Evolutionary conservation across 148 eudicot genomes (phyloP), one percentile per base, ranked within the genome.

Genomic region (Nepenthes mirabilis): DNA sequence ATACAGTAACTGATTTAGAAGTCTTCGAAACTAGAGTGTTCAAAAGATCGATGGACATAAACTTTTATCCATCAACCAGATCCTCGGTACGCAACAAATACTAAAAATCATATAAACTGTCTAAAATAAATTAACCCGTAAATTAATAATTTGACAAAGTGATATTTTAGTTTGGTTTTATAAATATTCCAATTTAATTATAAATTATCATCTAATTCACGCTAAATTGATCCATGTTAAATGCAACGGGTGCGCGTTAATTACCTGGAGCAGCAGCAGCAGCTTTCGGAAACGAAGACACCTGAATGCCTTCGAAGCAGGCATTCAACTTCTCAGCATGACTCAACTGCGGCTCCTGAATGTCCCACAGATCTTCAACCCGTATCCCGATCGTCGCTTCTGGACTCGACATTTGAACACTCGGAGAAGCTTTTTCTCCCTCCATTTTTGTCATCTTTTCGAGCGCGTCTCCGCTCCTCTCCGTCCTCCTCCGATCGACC

Each of bases 271-370:
- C 75, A 50, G 80, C 61, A 57, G 83, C 23, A 23, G 65, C 36
- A 94, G 84, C 34, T 57, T 75, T 23, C 12, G 97, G 96, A 47
- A 88, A 91, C 32, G 83, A 70, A 63, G 94, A 85, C 43, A 91
- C 96, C 52, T 90, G 84, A 35, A 91, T 83, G 60, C 77, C 74
- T 68, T 91, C 97, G 67, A 91, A 91, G 61, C 97, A 91, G 54
- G 95, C 88, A 63, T 91, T 91, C 14, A 91, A 87, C 68, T 91
- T 91, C 65, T 91, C 97, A 60, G 86, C 83, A 14, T 96, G 97
- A 61, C 79, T 76, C 2, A 91, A 73, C 59, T 85, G 86, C 1
- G 90, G 72, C 57, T 82, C 94, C 33, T 69, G 77, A 14, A 54
- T 52, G 59, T 91, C 97, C 97, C 97, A 91, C 14, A 91, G 68